Evolutionary conservation across 495 filamentous ascomycete genomes (phyloP), one percentile per base, ranked within the genome.

Genomic region (Penicillium riverlandense): DNA sequence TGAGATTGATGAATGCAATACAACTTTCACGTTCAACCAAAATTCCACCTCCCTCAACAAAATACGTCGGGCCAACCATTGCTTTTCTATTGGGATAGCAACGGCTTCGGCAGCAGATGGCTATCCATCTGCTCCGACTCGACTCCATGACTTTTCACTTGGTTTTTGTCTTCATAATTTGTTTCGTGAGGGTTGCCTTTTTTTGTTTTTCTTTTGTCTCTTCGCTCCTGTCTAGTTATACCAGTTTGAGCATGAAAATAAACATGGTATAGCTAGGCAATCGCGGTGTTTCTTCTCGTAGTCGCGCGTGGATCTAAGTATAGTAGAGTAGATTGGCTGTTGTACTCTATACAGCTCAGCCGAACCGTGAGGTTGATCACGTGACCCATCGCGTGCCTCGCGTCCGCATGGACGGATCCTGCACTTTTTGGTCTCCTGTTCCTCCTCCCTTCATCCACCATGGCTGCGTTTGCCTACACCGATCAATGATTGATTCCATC

Each of bases 1-100:
- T 69, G 69, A 71, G 61, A 67, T 67, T 69, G 67, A 72, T 66
- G 67, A 71, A 69, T 64, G 63, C 69, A 67, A 71, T 71, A 69
- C 67, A 69, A 63, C 61, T 60, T 62, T 62, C 54, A 57, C 48
- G 59, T 62, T 67, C 65, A 62, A 56, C 53, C 55, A 64, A 62
- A 57, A 61, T 53, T 55, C 30, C 45, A 48, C 44, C 22, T 32
- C 47, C 47, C 52, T 33, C 47, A 35, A 44, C 47, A 49, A 22
- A 22, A 22, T 22, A 6, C 4, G 22, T 22, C 22, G 22, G 22
- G 22, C 22, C 22, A 22, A 22, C 22, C 22, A 22, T 6, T 22
- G 22, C 22, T 22, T 4, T 22, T 6, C 22, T 22, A 22, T 22
- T 22, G 22, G 4, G 22, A 22, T 22, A 22, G 22, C 22, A 22